Base-by-base conservation (phyloP, 495 filamentous ascomycete species). In the Hypomontagnella monticulosa region DNA sequence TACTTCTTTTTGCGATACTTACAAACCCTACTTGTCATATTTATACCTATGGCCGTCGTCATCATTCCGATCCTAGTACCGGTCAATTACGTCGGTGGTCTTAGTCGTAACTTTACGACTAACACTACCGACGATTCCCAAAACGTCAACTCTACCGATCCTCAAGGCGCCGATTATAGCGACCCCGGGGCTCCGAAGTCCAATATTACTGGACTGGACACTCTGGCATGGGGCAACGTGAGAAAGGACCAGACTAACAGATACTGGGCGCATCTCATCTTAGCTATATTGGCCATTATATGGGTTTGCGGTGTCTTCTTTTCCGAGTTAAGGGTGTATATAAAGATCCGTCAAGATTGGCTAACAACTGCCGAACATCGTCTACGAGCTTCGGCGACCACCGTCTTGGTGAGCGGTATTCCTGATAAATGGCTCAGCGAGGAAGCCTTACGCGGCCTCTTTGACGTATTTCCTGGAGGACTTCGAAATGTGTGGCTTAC, bases 1-100 rank as follows among this genome's bases (percentile, higher is more conserved):
- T 99, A 97, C 80, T 96, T 99, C 77, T 99, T 98, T 78, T 83
- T 99, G 1, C 91, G 96, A 53, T 99, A 96, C 73, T 83, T 99
- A 12, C 91, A 94, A 55, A 95, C 96, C 74, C 85, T 99, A 2
- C 84, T 99, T 36, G 90, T 96, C 71, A 94, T 97, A 61, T 98
- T 98, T 70, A 74, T 95, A 15, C 91, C 93, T 6, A 81, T 96
- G 54, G 91, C 89, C 18, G 44, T 89, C 15, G 72, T 97, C 27
- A 87, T 97, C 23, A 79, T 98, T 19, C 96, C 95, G 0, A 87
- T 97, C 49, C 82, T 99, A 36, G 72, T 99, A 5, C 93, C 96
- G 0, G 69, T 99, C 58, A 99, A 99, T 67, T 85, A 83, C 47
- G 76, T 89, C 11, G 86, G 82, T 54, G 92, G 92, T n/a, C 82